These are phyloP conservation scores for Zangia roseola DNA, from an alignment of 768 basidiomycete genomes.

Conservation along the genomic window DNA sequence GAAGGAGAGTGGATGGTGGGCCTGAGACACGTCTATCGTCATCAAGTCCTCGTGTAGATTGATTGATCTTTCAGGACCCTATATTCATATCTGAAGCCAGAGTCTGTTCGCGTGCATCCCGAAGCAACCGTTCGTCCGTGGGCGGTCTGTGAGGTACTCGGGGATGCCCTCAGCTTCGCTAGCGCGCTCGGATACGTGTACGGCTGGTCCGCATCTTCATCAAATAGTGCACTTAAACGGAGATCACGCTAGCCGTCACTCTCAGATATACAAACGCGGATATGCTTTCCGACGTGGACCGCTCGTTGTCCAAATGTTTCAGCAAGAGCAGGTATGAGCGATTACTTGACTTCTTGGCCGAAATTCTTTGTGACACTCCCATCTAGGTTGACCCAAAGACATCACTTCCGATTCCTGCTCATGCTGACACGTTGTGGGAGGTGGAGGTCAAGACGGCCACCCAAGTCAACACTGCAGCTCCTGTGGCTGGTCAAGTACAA, in stretches of 20 bases:
- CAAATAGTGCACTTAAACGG: constrained; percentile 1
- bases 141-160: constrained; percentile 75
- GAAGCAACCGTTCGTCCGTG: constrained; percentile 87
- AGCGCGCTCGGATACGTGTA: constrained; percentile 77
- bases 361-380: constrained; percentile 1
- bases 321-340: constrained; percentile 70
- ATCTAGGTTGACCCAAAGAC: constrained; percentile 71
- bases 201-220: constrained; percentile 21
- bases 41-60: not conserved
- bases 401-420: constrained; percentile 73
- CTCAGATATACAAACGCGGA: constrained; percentile 80
- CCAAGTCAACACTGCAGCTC: constrained; percentile 66
- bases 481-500: constrained; percentile 38
- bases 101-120: constrained; percentile 79
- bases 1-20: constrained; percentile 60
- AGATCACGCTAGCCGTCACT: constrained; percentile 47
- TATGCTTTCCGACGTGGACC: constrained; percentile 72
- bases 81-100: constrained; percentile 80
- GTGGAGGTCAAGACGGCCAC: constrained; percentile 84
- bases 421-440: constrained; percentile 80
- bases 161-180: constrained; percentile 79
- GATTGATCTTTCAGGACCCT: constrained; percentile 50
- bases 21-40: constrained; percentile 3
- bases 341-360: constrained; percentile 1
- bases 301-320: constrained; percentile 78